A percentile compares a stretch with the other conserved stretches of the same genome.
Conservation (phyloP, 192 early-diverging fungal species). For the Cetraspora pellucida region DNA sequence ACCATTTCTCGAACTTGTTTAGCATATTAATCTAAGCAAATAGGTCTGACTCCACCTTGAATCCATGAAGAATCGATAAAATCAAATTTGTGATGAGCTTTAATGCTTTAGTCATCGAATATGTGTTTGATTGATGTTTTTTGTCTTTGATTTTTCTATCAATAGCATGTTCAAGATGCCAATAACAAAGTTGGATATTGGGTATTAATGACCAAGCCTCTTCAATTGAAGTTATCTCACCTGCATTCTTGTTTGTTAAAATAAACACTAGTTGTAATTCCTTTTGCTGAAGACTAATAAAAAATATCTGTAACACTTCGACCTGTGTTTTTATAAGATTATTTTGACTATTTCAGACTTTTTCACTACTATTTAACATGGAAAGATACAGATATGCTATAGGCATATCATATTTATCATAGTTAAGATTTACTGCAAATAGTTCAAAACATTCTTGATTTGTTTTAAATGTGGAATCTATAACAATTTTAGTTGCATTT, state of each 20-base stretch:
- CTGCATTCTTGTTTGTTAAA: slow-evolving; percentile 16
- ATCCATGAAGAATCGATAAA: slow-evolving; percentile 17
- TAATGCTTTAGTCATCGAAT: background rate
- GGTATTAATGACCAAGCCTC: slow-evolving; percentile 2
- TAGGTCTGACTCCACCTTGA: background rate
- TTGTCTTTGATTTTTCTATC: background rate
- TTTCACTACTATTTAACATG: background rate
- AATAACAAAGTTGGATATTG: slow-evolving; percentile 16
- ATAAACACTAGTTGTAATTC: background rate
- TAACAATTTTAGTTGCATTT: background rate
- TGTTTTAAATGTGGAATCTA: slow-evolving; percentile 13
- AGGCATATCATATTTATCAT: background rate
- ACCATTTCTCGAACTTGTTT: slow-evolving; percentile 12
- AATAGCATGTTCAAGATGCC: slow-evolving; percentile 25
- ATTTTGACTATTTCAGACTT: background rate
- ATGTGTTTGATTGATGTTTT: background rate
- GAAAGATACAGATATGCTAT: slow-evolving; percentile 1
- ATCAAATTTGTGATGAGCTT: slow-evolving; percentile 13
- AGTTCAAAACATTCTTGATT: background rate
- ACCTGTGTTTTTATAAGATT: background rate
- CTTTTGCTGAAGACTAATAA: background rate
- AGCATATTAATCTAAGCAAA: background rate
- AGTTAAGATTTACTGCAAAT: slow-evolving; percentile 13
- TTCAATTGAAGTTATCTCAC: background rate
- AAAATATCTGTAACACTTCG: background rate